phyloP scores from a whole-genome alignment of 1,139 yeast genomes.

The Zygotorulaspora mrakii region DNA sequence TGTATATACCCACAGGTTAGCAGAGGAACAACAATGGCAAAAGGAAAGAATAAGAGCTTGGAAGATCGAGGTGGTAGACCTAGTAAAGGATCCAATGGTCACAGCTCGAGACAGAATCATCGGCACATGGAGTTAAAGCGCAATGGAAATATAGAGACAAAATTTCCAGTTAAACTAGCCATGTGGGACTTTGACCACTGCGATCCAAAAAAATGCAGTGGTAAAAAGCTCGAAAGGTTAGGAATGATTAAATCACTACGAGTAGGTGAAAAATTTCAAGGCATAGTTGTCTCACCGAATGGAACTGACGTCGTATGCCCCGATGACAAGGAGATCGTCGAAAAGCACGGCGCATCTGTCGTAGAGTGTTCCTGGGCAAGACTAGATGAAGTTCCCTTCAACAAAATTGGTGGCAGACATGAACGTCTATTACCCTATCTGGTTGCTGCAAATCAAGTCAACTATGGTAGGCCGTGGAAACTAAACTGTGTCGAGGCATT shows the following conservation, averaged over 20 bases:
- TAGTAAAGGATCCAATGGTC: constrained; percentile 52
- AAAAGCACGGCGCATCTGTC: constrained; percentile 83
- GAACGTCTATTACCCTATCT: constrained; percentile 86
- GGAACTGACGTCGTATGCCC: constrained; percentile 93
- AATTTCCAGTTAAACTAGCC: constrained; percentile 69
- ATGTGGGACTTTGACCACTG: constrained; percentile 99
- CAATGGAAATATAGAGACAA: constrained; percentile 21
- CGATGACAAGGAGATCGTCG: constrained; percentile 73
- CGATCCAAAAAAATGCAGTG: constrained; percentile 96
- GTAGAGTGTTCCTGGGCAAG: constrained; percentile 99
- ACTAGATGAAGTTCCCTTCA: constrained; percentile 89
- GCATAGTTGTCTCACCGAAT: constrained; percentile 89
- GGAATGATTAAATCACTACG: constrained; percentile 77
- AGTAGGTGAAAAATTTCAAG: constrained; percentile 88
- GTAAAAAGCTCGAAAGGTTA: constrained; percentile 84
- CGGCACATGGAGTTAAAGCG: constrained; percentile 41
- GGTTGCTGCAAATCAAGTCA: constrained; percentile 95
- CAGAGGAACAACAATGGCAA: too few relatives aligned
- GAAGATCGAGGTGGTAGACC: constrained; percentile 41
- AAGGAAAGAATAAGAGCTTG: constrained; percentile 59
- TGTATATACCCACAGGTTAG: too few relatives aligned
- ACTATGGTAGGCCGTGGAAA: constrained; percentile 95
- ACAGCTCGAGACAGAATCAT: constrained; percentile 52
- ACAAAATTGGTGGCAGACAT: constrained; percentile 84
- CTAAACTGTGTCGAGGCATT: constrained; percentile 95